Conservation (phyloP, 2,329 filamentous ascomycete genomes). For the Fusarium lateritium region DNA sequence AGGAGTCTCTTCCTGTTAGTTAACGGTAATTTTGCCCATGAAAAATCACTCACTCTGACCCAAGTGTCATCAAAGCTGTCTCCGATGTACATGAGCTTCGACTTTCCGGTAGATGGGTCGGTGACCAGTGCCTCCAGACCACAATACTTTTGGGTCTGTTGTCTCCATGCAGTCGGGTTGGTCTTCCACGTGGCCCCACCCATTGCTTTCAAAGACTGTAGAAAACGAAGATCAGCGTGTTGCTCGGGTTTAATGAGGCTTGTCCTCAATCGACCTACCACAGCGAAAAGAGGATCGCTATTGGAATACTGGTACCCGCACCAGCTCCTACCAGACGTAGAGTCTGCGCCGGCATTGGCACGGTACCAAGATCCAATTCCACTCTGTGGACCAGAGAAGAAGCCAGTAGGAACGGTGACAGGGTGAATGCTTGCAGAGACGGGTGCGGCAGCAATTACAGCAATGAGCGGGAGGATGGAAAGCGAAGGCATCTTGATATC, state of each 20-base stretch:
- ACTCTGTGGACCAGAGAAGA: background rate
- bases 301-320: background rate
- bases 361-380: background rate
- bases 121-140: background rate
- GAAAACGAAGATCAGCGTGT: background rate
- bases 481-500: background rate
- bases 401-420: background rate
- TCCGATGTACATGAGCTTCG: background rate
- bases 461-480: background rate
- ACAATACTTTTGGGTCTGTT: background rate
- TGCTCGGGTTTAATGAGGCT: no score
- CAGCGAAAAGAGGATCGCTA: background rate
- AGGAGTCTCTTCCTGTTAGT: background rate
- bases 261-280: no score
- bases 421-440: background rate
- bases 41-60: background rate
- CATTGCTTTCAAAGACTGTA: background rate
- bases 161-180: background rate
- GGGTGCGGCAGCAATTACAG: background rate
- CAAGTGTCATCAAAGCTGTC: background rate
- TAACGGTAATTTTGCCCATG: accelerated
- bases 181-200: background rate
- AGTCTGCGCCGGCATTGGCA: background rate
- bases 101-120: background rate
- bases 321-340: background rate